Base-by-base conservation (phyloP, 225 moss, liverwort and hornwort species). In the Asterella californica region DNA sequence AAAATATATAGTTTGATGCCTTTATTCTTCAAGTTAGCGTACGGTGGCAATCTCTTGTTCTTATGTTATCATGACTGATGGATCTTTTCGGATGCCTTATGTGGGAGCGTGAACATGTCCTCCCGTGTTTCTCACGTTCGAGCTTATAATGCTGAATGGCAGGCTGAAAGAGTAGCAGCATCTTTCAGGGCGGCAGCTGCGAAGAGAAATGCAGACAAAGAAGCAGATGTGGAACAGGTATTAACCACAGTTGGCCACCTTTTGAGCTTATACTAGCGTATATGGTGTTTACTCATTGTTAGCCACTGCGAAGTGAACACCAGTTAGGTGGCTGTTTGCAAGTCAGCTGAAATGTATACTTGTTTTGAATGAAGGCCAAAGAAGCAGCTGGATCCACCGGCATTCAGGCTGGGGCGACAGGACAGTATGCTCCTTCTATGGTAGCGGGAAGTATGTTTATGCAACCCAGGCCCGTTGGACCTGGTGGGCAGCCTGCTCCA, bases 341-440 rank as follows among this genome's bases (percentile, higher is more conserved):
- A n/a, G 10, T 33, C 14, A 47, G 7, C 36, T 47, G 15, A 34
- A 36, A 67, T 25, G 46, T 70, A 22, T n/a, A 19, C 34, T 0
- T 71, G 22, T 37, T 15, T 15, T 27, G 30, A 8, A 53, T 69
- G 46, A 76, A 82, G 82, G 77, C 46, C 47, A 81, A 81, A 22
- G 86, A 86, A 53, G 74, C 68, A 67, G 55, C 69, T 38, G 86
- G 76, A 78, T 78, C 71, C 42, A 82, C 81, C 57, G 80, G 87
- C 15, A 83, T 87, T 75, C 80, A 84, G 67, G 62, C 84, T 32
- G 82, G 79, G 62, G 80, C 75, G 18, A 74, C 86, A 29, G 91
- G 92, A 47, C 91, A 93, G 74, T 97, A 94, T 72, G 91, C 90
- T 27, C 96, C 96, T 38, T 84, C 94, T 9, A 11, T 87, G 61